phyloP scores from a whole-genome alignment of 805 yeast species.

The Pichia rugopelliculosa region DNA sequence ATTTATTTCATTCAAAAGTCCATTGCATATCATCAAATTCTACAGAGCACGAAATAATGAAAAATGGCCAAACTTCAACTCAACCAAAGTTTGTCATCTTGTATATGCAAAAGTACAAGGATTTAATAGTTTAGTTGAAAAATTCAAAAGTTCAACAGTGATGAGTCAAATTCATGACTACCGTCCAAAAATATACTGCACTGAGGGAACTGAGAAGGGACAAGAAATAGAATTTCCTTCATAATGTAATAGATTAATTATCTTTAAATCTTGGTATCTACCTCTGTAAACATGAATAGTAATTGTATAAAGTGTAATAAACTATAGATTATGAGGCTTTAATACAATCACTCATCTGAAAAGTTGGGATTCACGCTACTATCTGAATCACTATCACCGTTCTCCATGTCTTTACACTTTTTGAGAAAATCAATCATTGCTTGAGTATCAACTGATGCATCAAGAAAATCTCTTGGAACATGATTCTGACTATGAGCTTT shows the following conservation, averaged over 20 bases:
- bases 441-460: constrained; percentile 64
- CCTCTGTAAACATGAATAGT: no score
- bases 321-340: no score
- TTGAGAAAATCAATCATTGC: constrained; percentile 63
- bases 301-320: no score
- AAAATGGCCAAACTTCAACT: constrained; percentile 40
- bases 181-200: constrained; percentile 40
- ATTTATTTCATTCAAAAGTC: constrained; percentile 40
- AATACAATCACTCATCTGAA: no score
- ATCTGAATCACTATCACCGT: constrained; percentile 1
- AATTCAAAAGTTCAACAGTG: constrained; percentile 43
- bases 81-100: constrained; percentile 44
- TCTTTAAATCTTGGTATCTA: no score
- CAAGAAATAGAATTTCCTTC: constrained; percentile 36
- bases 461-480: constrained; percentile 87
- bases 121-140: constrained; percentile 34
- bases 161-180: constrained; percentile 39
- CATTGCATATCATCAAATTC: constrained; percentile 37
- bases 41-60: constrained; percentile 40
- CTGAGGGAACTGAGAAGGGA: constrained; percentile 38
- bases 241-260: constrained; percentile 17
- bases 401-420: constrained; percentile 33
- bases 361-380: not conserved
- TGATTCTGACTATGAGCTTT: constrained; percentile 85
- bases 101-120: constrained; percentile 50